Evolutionary conservation across 371 early-diverging fungal genomes (phyloP).

Genomic region (Modicella reniformis): DNA sequence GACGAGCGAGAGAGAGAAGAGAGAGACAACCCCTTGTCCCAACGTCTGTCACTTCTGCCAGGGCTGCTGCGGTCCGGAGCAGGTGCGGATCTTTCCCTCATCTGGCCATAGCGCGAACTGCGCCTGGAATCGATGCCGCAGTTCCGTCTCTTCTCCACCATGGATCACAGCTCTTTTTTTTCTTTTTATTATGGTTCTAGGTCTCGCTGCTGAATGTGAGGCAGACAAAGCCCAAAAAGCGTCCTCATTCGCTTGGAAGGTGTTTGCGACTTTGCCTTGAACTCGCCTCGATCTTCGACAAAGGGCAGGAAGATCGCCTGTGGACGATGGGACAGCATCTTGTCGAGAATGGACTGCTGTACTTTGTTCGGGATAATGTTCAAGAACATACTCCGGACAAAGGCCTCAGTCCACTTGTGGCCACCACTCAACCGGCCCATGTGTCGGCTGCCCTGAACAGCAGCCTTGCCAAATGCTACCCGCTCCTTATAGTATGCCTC

Average conservation of each 20-base stretch:
- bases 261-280: slow-evolving; percentile 28
- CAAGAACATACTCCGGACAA: slow-evolving; percentile 38
- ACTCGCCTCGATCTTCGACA: slow-evolving; percentile 34
- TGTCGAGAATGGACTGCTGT: slow-evolving; percentile 31
- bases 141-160: neutral
- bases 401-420: slow-evolving; percentile 32
- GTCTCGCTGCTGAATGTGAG: neutral
- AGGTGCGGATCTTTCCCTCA: neutral
- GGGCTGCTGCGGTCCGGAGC: neutral
- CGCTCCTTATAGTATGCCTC: slow-evolving; percentile 42
- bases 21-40: no score
- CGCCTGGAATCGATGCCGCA: slow-evolving; percentile 17
- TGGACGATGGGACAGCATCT: slow-evolving; percentile 33
- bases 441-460: slow-evolving; percentile 37
- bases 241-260: slow-evolving; percentile 20
- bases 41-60: no score
- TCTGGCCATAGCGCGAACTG: neutral
- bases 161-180: neutral
- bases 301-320: slow-evolving; percentile 37
- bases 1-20: neutral
- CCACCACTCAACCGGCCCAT: slow-evolving; percentile 42
- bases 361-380: slow-evolving; percentile 36
- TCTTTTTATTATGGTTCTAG: neutral
- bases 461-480: slow-evolving; percentile 27
- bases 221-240: slow-evolving; percentile 31